These are phyloP conservation scores for Heliamphora exappendiculata DNA, from an alignment of 148 eudicot genomes.

Conservation along the genomic window DNA sequence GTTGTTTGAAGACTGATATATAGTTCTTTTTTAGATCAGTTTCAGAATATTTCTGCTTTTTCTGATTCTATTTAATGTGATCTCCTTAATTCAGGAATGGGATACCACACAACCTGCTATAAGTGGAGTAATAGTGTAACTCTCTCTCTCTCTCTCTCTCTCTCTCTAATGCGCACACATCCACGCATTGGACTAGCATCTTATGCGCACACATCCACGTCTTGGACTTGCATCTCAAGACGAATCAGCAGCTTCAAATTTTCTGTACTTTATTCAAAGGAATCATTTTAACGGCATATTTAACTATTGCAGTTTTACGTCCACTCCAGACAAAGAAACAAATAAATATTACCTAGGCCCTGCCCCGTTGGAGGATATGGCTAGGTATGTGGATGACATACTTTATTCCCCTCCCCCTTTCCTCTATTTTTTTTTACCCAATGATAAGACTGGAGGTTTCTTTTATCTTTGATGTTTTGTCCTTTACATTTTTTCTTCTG, in stretches of 20 bases:
- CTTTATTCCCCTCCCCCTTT: not conserved
- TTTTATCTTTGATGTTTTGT: not conserved
- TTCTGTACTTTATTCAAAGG: not conserved
- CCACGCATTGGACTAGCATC: too few species aligned
- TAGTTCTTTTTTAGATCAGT: not conserved
- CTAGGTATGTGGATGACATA: slow-evolving; percentile 35
- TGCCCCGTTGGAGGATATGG: slow-evolving; percentile 87
- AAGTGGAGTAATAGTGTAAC: slow-evolving; percentile 77
- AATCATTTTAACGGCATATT: not conserved
- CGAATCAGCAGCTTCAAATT: not conserved
- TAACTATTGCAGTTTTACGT: slow-evolving; percentile 60
- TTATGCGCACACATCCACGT: not conserved
- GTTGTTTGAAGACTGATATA: not conserved
- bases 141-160: slow-evolving; percentile 8
- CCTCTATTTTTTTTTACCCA: not conserved
- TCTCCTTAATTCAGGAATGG: slow-evolving; percentile 50
- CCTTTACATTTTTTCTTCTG: not conserved
- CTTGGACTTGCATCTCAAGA: too few species aligned
- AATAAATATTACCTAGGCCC: slow-evolving; percentile 93
- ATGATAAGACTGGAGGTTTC: not conserved
- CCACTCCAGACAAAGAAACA: slow-evolving; percentile 70
- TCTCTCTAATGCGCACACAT: not conserved
- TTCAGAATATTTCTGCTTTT: not conserved
- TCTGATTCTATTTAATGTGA: slow-evolving; percentile 1
- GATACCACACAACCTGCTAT: slow-evolving; percentile 50